Conservation (phyloP, 768 basidiomycete species). For the Hygrophorus russula region DNA sequence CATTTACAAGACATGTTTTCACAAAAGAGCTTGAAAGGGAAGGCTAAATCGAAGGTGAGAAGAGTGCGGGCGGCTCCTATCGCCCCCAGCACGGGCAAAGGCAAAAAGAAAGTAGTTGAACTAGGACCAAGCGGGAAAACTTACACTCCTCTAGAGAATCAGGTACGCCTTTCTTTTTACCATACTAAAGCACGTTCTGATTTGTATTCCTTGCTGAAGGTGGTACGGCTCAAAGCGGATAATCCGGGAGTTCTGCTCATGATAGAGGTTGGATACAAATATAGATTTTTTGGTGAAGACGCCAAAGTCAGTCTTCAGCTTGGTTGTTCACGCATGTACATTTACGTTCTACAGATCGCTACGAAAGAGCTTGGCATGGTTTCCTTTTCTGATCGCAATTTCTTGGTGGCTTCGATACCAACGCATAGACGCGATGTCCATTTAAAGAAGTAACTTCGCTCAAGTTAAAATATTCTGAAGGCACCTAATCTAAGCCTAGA, state of each 20-base stretch:
- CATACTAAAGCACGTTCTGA: neutral
- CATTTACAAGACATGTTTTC: conserved; percentile 38
- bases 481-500: conserved; percentile 21
- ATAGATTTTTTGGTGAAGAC: conserved; percentile 75
- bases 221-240: conserved; percentile 48
- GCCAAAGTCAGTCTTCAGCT: conserved; percentile 41
- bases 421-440: conserved; percentile 56
- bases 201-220: conserved; percentile 20
- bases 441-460: conserved; percentile 53
- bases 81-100: too few relatives aligned
- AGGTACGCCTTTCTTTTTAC: conserved; percentile 23
- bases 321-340: conserved; percentile 2
- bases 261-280: conserved; percentile 80
- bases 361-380: conserved; percentile 72
- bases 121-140: conserved; percentile 59
- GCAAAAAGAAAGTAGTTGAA: conserved; percentile 26
- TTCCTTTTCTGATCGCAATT: conserved; percentile 60
- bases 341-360: conserved; percentile 38
- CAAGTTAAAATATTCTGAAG: neutral
- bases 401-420: conserved; percentile 68
- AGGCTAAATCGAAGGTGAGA: conserved; percentile 21
- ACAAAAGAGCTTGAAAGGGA: conserved; percentile 20
- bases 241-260: conserved; percentile 61
- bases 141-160: conserved; percentile 71
- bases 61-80: conserved; percentile 10